Percentiles rank a stretch among this genome's conserved stretches.
These are phyloP conservation scores for Trametes pubescens DNA, from an alignment of 1,284 basidiomycete species.

Conservation along the genomic window DNA sequence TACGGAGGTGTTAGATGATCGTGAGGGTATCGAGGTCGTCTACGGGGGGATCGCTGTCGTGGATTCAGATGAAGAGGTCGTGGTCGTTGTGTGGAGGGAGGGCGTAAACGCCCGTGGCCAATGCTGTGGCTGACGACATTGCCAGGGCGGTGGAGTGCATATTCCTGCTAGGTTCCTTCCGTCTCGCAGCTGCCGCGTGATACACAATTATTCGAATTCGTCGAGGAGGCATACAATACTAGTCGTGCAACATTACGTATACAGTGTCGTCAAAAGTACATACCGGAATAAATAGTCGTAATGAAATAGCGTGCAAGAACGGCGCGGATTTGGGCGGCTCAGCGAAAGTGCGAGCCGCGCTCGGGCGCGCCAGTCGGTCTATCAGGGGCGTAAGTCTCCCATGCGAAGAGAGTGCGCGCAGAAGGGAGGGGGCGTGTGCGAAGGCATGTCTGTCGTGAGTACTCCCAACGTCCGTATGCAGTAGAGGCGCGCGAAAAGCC, in stretches of 20 bases:
- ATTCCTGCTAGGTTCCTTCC: not conserved
- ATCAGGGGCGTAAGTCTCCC: not conserved
- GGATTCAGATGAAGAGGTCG: constrained; percentile 17
- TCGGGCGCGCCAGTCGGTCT: not conserved
- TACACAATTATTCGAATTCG: not conserved
- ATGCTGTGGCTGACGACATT: constrained; percentile 17
- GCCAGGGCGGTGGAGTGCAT: not conserved
- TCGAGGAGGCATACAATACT: not conserved
- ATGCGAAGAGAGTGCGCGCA: not conserved
- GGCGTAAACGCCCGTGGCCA: constrained; percentile 19
- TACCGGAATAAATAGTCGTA: constrained; percentile 11
- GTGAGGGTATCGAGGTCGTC: constrained; percentile 20
- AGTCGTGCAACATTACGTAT: not conserved
- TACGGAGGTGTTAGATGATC: not conserved
- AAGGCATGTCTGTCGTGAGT: constrained; percentile 11
- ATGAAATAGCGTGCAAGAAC: not conserved
- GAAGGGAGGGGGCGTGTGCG: not conserved
- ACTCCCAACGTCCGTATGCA: constrained; percentile 11
- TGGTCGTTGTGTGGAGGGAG: constrained; percentile 14
- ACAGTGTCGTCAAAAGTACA: constrained; percentile 11
- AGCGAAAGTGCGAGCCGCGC: not conserved
- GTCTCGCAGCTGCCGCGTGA: not conserved
- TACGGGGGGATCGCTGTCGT: constrained; percentile 4
- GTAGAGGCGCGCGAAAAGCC: not conserved
- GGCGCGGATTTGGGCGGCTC: constrained; percentile 1